Evolutionary conservation across 78 protist species (phyloP).

Genomic region (Dictyostelium brefeldianum): DNA sequence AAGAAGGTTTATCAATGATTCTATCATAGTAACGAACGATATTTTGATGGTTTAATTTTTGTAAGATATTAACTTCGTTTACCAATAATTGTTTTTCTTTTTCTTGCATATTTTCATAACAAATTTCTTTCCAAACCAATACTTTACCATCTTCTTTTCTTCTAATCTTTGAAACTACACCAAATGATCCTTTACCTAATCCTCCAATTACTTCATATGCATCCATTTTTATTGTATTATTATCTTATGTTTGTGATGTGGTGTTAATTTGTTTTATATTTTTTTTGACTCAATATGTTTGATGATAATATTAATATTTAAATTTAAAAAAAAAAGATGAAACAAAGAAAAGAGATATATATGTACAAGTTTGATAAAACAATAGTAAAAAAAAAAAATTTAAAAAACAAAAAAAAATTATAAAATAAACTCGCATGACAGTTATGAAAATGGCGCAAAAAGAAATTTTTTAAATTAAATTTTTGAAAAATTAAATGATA

Average conservation of each 20-base stretch:
- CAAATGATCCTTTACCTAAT: slow-evolving; percentile 91
- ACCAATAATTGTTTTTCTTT: slow-evolving; percentile 93
- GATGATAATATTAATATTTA: neutral
- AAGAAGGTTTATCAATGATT: slow-evolving; percentile 77
- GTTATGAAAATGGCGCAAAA: no score
- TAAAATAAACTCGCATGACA: no score
- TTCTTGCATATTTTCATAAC: slow-evolving; percentile 91
- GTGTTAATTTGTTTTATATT: neutral
- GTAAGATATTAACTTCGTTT: slow-evolving; percentile 93
- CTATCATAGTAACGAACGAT: slow-evolving; percentile 95
- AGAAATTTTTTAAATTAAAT: no score
- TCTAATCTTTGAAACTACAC: slow-evolving; percentile 77
- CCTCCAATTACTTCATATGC: slow-evolving; percentile 67
- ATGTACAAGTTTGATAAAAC: no score
- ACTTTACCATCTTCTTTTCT: slow-evolving; percentile 82
- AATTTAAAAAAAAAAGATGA: neutral
- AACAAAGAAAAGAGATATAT: neutral
- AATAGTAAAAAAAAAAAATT: neutral
- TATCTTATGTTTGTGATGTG: neutral
- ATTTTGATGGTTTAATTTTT: slow-evolving; percentile 90
- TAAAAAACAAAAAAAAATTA: neutral
- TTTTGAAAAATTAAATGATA: no score
- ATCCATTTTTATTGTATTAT: slow-evolving; percentile 27
- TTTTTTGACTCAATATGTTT: no score
- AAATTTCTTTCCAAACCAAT: slow-evolving; percentile 93